phyloP scores from a whole-genome alignment of 1,139 yeast genomes.

The Geotrichum klebahnii region DNA sequence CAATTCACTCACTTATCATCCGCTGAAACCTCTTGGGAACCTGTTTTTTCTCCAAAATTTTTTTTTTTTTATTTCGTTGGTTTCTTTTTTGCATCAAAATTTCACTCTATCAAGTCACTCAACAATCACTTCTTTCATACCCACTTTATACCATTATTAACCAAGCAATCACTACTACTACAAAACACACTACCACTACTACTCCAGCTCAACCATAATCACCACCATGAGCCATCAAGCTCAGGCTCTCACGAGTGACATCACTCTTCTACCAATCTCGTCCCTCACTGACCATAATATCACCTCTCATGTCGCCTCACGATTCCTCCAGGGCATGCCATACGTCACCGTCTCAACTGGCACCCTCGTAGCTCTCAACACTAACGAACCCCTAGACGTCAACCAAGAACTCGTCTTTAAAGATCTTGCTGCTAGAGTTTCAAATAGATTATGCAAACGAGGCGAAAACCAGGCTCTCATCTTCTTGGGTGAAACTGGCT shows the following conservation, averaged over 20 bases:
- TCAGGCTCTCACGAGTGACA: conserved; percentile 36
- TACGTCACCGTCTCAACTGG: conserved; percentile 41
- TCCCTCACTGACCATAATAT: conserved; percentile 41
- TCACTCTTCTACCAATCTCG: conserved; percentile 39
- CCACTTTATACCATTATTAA: too few species aligned
- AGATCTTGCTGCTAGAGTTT: conserved; percentile 41
- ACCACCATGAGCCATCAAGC: conserved; percentile 11
- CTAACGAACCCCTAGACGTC: conserved; percentile 39
- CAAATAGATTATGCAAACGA: conserved; percentile 40
- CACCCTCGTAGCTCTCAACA: conserved; percentile 41
- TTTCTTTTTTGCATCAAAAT: too few species aligned
- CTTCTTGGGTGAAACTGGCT: conserved; percentile 43
- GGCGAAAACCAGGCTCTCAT: conserved; percentile 42
- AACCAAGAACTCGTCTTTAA: conserved; percentile 41
- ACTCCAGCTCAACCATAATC: too few species aligned
- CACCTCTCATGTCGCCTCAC: conserved; percentile 44
- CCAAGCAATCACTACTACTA: too few species aligned
- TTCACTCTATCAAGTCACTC: too few species aligned
- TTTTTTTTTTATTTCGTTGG: too few species aligned
- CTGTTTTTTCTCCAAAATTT: too few species aligned
- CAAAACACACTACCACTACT: too few species aligned
- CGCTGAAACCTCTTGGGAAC: too few species aligned
- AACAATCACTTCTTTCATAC: too few species aligned
- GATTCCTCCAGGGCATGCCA: conserved; percentile 44
- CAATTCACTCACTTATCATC: too few species aligned